Base-by-base conservation (phyloP, 768 basidiomycete genomes). In the Rhodosporidiobolus odoratus region DNA sequence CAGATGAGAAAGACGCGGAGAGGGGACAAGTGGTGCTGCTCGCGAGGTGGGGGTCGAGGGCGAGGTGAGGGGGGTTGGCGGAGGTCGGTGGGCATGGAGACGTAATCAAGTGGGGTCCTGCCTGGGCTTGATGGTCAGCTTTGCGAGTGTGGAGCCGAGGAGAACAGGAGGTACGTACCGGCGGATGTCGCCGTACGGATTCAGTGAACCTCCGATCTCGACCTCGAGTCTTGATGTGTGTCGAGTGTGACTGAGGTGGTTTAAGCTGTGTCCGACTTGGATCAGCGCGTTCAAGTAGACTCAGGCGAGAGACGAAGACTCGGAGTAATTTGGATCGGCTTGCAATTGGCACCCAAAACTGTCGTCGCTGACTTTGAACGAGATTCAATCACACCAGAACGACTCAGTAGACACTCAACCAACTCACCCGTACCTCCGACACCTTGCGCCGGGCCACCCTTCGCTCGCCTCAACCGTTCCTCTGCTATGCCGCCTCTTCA, bases 11-110 rank as follows among this genome's bases (percentile, higher is more conserved):
- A 58, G 27, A 62, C 30, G 37, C 63, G 62, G 17, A 37, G 17
- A 8, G 50, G 62, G n/a, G 56, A 27, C 23, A 9, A 32, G 48
- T 15, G 38, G 50, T 17, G 16, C 13, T 1, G 52, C 13, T 27
- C 12, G 27, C 5, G 34, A 25, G 41, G 4, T 2, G 30, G 23
- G 13, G 25, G 34, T 16, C 19, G 57, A 41, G 23, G 32, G 27
- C 23, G 38, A 4, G 7, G 12, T 19, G 52, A 1, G n/a, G 40
- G 17, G 32, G 62, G 1, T 1, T 37, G 40, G 57, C 61, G 61
- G 21, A 69, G 57, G 56, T 69, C 68, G 56, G 62, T 35, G 35
- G 68, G 68, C 68, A 69, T 69, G 25, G 3, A 30, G 32, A 37
- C 8, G 37, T 17, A 21, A 4, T 25, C 23, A 27, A 15, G n/a